A percentile compares a stretch with the other conserved stretches of the same genome.
These are phyloP conservation scores for Umbelopsis vinacea DNA, from an alignment of 192 early-diverging fungal genomes.

Conservation along the genomic window DNA sequence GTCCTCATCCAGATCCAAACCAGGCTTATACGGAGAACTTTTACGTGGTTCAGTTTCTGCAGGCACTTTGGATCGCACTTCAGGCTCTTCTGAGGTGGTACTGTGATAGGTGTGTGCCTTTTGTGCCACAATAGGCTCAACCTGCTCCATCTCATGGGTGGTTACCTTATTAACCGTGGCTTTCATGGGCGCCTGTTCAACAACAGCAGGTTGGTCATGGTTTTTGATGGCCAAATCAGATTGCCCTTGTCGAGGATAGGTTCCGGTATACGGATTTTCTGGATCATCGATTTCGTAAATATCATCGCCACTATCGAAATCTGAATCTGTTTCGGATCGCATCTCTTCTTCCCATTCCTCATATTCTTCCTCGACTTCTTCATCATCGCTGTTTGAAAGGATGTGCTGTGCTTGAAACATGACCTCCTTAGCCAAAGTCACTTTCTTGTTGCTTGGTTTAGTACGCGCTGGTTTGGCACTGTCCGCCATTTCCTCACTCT, in stretches of 20 bases:
- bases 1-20: conserved; percentile 15
- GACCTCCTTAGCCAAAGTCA: conserved; percentile 39
- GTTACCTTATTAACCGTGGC: too few relatives aligned
- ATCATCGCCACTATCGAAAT: conserved; percentile 46
- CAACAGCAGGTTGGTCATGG: not conserved
- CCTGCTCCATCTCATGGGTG: not conserved
- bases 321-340: conserved; percentile 36
- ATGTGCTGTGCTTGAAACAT: conserved; percentile 44
- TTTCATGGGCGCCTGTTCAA: not conserved
- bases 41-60: not conserved
- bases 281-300: conserved; percentile 38
- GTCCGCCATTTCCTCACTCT: not conserved
- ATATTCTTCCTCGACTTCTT: conserved; percentile 51
- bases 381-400: conserved; percentile 37
- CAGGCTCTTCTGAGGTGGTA: not conserved
- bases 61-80: not conserved
- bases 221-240: conserved; percentile 17
- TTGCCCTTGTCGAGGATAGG: not conserved
- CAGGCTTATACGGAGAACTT: conserved; percentile 6
- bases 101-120: not conserved
- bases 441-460: conserved; percentile 26
- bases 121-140: not conserved
- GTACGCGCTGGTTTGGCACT: not conserved
- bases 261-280: not conserved
- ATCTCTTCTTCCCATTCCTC: conserved; percentile 54